Conservation (phyloP, 306 rosid species). For the Lagenaria siceraria region DNA sequence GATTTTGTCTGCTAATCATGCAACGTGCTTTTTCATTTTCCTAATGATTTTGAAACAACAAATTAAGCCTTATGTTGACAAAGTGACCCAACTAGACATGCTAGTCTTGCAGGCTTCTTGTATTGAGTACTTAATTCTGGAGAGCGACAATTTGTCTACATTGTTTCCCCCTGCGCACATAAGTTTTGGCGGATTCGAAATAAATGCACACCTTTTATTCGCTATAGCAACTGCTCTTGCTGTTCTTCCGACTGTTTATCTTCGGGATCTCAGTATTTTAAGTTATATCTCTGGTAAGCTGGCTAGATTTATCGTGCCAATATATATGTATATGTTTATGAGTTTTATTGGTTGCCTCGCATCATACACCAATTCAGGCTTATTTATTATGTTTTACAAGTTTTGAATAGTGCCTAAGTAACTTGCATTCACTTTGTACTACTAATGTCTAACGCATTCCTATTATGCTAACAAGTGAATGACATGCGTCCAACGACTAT, state of each 20-base stretch:
- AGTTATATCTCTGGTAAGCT: slow-evolving; percentile 84
- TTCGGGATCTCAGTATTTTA: slow-evolving; percentile 79
- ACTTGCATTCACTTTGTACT: background rate
- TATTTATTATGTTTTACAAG: background rate
- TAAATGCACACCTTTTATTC: slow-evolving; percentile 47
- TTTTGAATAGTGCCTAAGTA: background rate
- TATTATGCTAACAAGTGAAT: background rate
- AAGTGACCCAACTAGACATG: slow-evolving; percentile 13
- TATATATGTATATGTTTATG: background rate
- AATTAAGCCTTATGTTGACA: background rate
- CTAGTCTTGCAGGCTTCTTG: slow-evolving; percentile 70
- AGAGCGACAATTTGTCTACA: slow-evolving; percentile 87
- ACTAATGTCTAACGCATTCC: background rate
- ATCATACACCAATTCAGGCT: too few species aligned
- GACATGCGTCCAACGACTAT: background rate
- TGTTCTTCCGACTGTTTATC: slow-evolving; percentile 96
- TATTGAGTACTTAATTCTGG: slow-evolving; percentile 87
- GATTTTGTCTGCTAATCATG: background rate
- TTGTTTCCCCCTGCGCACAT: slow-evolving; percentile 74
- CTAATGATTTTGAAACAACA: background rate
- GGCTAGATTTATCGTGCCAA: background rate
- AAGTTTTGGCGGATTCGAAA: slow-evolving; percentile 41
- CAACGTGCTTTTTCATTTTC: background rate
- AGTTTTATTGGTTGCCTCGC: background rate
- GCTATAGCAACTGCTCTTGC: slow-evolving; percentile 69